Conservation (phyloP, 768 basidiomycete species). For the Tephrocybe sp. region DNA sequence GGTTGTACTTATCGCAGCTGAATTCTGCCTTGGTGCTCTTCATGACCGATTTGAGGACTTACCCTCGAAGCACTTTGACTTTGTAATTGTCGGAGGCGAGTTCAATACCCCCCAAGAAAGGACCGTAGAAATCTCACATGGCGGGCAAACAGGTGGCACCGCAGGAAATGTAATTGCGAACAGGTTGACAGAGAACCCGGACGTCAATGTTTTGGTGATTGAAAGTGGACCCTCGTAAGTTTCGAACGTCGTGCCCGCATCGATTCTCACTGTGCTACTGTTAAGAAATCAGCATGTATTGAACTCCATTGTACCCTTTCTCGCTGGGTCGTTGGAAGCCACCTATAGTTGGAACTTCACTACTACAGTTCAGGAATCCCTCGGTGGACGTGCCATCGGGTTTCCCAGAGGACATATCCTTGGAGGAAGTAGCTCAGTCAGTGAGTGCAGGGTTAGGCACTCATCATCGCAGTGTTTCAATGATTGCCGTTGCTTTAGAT, state of each 20-base stretch:
- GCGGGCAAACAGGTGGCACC: constrained; percentile 10
- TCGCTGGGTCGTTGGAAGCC: constrained; percentile 13
- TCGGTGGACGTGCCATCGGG: constrained; percentile 17
- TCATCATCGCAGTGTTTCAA: background rate
- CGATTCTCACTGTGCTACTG: background rate
- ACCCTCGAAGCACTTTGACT: background rate
- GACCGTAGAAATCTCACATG: background rate
- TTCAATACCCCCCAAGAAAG: background rate
- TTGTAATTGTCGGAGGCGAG: background rate
- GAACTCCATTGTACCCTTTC: constrained; percentile 22
- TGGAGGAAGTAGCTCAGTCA: constrained; percentile 31
- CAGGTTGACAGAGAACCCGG: constrained; percentile 12
- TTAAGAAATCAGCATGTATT: constrained; percentile 21
- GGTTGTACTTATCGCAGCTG: background rate
- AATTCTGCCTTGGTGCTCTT: background rate
- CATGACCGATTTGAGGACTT: background rate
- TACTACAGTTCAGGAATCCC: constrained; percentile 21
- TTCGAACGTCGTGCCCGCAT: background rate
- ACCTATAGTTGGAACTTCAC: constrained; percentile 31
- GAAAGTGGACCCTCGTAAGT: constrained; percentile 14
- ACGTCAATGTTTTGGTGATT: constrained; percentile 10
- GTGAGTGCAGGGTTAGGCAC: constrained; percentile 3
- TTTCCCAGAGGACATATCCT: constrained; percentile 26
- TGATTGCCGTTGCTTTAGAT: constrained; percentile 11
- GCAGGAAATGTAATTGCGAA: constrained; percentile 16